Conservation (phyloP, 805 yeast genomes). For the Myxozyma nipponensis region DNA sequence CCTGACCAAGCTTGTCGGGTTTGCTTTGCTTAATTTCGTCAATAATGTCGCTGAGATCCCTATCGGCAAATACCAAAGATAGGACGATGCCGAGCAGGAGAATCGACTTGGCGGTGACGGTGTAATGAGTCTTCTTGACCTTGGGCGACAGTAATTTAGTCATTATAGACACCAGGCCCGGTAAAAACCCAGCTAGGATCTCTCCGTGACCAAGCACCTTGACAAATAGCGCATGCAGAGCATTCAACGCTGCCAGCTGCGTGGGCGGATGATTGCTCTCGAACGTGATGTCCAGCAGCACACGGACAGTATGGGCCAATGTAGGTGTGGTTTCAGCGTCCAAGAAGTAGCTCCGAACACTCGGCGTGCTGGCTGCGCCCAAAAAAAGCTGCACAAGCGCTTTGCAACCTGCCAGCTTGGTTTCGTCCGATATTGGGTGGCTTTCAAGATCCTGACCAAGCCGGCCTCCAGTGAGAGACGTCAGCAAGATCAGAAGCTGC, state of each 20-base stretch:
- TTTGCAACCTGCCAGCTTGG: conserved; percentile 31
- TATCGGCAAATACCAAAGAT: conserved; percentile 23
- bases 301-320: conserved; percentile 48
- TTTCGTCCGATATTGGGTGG: conserved; percentile 35
- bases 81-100: conserved; percentile 25
- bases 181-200: conserved; percentile 32
- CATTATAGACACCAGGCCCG: conserved; percentile 36
- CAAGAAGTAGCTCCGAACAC: conserved; percentile 32
- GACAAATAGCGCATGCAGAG: conserved; percentile 37
- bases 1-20: conserved; percentile 5
- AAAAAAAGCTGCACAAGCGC: conserved; percentile 25
- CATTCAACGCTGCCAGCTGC: conserved; percentile 35
- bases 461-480: conserved; percentile 47
- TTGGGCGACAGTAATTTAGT: conserved; percentile 30
- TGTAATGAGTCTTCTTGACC: conserved; percentile 28
- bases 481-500: conserved; percentile 48
- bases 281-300: conserved; percentile 40
- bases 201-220: conserved; percentile 29
- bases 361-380: conserved; percentile 26
- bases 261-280: conserved; percentile 30
- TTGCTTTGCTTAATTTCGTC: not conserved
- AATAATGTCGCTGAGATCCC: conserved; percentile 3
- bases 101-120: conserved; percentile 25
- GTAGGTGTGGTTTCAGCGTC: conserved; percentile 42
- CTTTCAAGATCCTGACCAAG: conserved; percentile 41